Conservation (phyloP, 306 rosid genomes). For the Myrica gale region DNA sequence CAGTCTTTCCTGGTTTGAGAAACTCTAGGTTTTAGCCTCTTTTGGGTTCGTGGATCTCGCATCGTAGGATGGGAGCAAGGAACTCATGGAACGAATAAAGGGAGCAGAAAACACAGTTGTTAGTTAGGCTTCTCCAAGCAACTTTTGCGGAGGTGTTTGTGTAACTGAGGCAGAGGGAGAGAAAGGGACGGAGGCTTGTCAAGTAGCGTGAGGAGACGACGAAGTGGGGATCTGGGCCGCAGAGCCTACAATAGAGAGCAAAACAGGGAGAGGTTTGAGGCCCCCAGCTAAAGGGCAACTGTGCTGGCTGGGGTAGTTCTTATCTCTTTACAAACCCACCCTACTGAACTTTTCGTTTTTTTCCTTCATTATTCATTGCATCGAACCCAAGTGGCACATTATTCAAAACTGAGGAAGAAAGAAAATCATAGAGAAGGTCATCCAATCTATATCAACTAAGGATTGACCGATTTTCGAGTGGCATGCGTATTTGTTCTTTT, state of each 20-base stretch:
- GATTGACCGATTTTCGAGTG: too few relatives aligned
- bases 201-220: neutral
- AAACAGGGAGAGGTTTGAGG: neutral
- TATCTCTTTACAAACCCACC: neutral
- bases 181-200: neutral
- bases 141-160: too few relatives aligned
- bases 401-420: too few relatives aligned
- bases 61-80: constrained; percentile 17
- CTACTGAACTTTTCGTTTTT: neutral
- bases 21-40: constrained; percentile 13
- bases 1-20: constrained; percentile 15
- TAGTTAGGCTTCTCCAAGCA: constrained; percentile 8
- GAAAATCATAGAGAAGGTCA: too few relatives aligned
- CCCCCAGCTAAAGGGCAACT: neutral
- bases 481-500: too few relatives aligned
- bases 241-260: neutral
- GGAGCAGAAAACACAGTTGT: constrained; percentile 20
- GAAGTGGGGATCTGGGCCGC: neutral
- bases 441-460: too few relatives aligned
- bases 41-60: constrained; percentile 4
- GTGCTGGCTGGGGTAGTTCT: neutral
- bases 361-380: neutral
- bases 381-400: too few relatives aligned
- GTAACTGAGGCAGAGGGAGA: neutral
- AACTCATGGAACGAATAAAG: constrained; percentile 19